Evolutionary conservation across 1,284 basidiomycete genomes (phyloP).

Genomic region (Apiotrichum akiyoshidainum): DNA sequence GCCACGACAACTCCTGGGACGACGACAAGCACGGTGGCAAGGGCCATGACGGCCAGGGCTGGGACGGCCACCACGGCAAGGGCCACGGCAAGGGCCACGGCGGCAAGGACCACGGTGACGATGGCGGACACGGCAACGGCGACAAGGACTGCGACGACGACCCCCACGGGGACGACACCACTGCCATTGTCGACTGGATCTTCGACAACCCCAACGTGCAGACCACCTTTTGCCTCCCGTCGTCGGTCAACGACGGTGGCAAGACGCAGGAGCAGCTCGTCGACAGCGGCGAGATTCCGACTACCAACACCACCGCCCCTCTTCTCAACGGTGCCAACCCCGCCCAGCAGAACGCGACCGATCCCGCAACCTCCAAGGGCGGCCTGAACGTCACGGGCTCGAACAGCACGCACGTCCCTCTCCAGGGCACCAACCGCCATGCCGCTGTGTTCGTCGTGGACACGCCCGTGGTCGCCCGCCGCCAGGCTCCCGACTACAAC

Average conservation of each 20-base stretch:
- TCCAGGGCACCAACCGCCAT: slow-evolving; percentile 17
- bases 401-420: slow-evolving; percentile 3
- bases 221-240: slow-evolving; percentile 1
- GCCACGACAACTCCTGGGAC: not conserved
- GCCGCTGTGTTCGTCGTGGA: not conserved
- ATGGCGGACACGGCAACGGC: not conserved
- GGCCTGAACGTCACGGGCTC: not conserved
- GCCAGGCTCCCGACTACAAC: slow-evolving; percentile 8
- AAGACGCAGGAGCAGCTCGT: slow-evolving; percentile 7
- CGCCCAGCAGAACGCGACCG: not conserved
- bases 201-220: slow-evolving; percentile 6
- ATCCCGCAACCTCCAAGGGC: slow-evolving; percentile 7
- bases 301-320: slow-evolving; percentile 6
- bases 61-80: not conserved
- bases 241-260: slow-evolving; percentile 1
- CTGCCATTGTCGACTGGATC: not conserved
- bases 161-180: not conserved
- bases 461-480: not conserved
- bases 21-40: not conserved
- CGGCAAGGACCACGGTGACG: not conserved
- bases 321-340: slow-evolving; percentile 7
- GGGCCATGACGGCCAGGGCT: not conserved
- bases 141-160: not conserved
- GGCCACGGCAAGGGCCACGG: not conserved
- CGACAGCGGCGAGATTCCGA: slow-evolving; percentile 6